Percentiles rank a stretch among this genome's conserved stretches.
Conservation (phyloP, 352 stramenopile genomes). For the Thalassiosira sp. region DNA sequence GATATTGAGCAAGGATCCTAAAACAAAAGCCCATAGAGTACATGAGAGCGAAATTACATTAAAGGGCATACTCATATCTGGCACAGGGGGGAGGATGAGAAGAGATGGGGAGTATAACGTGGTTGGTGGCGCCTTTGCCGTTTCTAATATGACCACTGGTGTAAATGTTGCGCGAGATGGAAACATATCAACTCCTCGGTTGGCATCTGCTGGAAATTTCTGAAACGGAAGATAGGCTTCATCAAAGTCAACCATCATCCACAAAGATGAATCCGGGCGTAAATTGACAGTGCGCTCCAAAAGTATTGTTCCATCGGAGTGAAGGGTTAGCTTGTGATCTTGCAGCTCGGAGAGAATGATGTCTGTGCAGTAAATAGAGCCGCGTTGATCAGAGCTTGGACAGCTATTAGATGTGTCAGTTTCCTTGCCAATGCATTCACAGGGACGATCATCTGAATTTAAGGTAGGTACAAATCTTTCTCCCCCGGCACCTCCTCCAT, state of each 20-base stretch:
- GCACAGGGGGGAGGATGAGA: slow-evolving; percentile 75
- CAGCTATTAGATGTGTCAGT: slow-evolving; percentile 3
- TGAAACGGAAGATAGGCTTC: slow-evolving; percentile 73
- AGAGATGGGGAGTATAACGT: slow-evolving; percentile 67
- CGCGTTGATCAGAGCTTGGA: neutral
- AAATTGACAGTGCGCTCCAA: slow-evolving; percentile 37
- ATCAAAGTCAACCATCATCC: slow-evolving; percentile 68
- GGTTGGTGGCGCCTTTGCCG: slow-evolving; percentile 10
- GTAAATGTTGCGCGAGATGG: slow-evolving; percentile 54
- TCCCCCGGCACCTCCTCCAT: slow-evolving; percentile 39
- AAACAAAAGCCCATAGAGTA: slow-evolving; percentile 83
- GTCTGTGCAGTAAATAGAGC: slow-evolving; percentile 2
- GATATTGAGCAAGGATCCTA: slow-evolving; percentile 83
- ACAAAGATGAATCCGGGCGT: slow-evolving; percentile 52
- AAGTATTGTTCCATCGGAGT: slow-evolving; percentile 42
- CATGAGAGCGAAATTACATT: slow-evolving; percentile 85
- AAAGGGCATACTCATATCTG: slow-evolving; percentile 87
- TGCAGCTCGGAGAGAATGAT: slow-evolving; percentile 37
- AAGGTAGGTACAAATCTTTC: slow-evolving; percentile 30
- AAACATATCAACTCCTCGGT: slow-evolving; percentile 71
- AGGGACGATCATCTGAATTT: slow-evolving; percentile 21
- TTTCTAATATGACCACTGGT: slow-evolving; percentile 7
- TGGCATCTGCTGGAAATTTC: slow-evolving; percentile 78
- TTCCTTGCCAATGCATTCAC: slow-evolving; percentile 10
- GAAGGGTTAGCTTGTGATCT: slow-evolving; percentile 32